These are phyloP conservation scores for Solanum medicagineum DNA, from an alignment of 257 asterid genomes.

Conservation along the genomic window DNA sequence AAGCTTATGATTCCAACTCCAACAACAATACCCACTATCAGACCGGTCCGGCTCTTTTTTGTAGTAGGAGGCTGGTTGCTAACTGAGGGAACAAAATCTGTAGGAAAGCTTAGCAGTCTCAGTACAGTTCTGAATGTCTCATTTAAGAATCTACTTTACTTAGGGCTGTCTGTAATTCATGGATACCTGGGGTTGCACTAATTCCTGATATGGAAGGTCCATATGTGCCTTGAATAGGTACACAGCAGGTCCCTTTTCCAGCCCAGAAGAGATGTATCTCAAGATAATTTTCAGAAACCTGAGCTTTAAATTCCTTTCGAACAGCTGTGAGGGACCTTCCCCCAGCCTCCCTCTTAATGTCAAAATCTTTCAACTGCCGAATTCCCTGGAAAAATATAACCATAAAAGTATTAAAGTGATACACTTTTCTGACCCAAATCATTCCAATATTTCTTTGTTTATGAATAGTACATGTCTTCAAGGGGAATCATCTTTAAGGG, in stretches of 20 bases:
- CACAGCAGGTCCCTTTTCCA: conserved; percentile 86
- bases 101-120: not conserved
- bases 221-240: conserved; percentile 49
- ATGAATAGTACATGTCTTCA: not conserved
- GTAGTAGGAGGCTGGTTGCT: conserved; percentile 31
- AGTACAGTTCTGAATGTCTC: not conserved
- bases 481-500: not conserved
- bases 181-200: conserved; percentile 61
- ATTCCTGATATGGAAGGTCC: conserved; percentile 76
- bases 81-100: conserved; percentile 53
- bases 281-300: conserved; percentile 51
- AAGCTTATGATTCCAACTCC: conserved; percentile 26
- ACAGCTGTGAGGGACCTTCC: conserved; percentile 38
- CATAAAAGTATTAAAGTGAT: not conserved
- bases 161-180: not conserved
- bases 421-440: not conserved
- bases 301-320: conserved; percentile 19
- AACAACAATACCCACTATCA: conserved; percentile 52
- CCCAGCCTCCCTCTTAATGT: conserved; percentile 49
- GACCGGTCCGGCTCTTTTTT: conserved; percentile 26
- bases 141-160: not conserved
- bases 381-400: conserved; percentile 34
- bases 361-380: conserved; percentile 39
- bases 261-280: conserved; percentile 89
- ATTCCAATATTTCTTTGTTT: not conserved